These are phyloP conservation scores for Truncatella angustata DNA, from an alignment of 2,329 filamentous ascomycete genomes.

Conservation along the genomic window DNA sequence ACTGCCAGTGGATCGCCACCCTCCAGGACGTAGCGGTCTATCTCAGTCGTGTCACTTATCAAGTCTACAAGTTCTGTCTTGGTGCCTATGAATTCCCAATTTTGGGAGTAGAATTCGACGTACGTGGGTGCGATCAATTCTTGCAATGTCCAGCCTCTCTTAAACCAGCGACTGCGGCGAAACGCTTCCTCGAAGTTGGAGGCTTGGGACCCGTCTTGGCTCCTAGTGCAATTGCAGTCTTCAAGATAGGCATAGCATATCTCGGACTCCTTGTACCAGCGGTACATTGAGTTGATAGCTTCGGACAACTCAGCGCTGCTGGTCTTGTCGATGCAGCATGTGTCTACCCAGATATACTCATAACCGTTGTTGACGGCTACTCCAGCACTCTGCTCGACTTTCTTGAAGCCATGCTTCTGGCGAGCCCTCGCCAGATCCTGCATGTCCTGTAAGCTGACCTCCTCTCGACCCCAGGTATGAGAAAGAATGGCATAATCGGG, in stretches of 20 bases:
- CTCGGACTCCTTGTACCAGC: not conserved
- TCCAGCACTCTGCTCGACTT: not conserved
- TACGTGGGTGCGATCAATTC: not conserved
- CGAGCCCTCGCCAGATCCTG: too few relatives aligned
- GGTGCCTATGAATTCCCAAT: not conserved
- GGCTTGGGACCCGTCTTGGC: too few relatives aligned
- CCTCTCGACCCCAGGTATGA: not conserved
- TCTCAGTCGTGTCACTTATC: not conserved
- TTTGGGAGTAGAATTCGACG: not conserved
- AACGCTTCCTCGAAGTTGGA: not conserved
- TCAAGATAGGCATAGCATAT: not conserved
- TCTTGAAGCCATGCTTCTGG: not conserved
- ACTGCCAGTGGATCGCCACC: not conserved
- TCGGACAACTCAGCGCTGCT: not conserved
- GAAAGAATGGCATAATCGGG: not conserved
- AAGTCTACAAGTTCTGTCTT: not conserved
- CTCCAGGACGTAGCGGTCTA: not conserved
- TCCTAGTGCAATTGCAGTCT: not conserved
- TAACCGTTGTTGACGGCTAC: not conserved
- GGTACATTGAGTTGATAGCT: conserved; percentile 1
- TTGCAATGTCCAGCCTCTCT: not conserved
- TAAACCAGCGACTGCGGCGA: not conserved
- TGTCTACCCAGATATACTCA: not conserved
- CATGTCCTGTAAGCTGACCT: not conserved
- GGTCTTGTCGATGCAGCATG: conserved; percentile 1